phyloP scores from a whole-genome alignment of 139 green algal genomes.

The Chlorella sp. region DNA sequence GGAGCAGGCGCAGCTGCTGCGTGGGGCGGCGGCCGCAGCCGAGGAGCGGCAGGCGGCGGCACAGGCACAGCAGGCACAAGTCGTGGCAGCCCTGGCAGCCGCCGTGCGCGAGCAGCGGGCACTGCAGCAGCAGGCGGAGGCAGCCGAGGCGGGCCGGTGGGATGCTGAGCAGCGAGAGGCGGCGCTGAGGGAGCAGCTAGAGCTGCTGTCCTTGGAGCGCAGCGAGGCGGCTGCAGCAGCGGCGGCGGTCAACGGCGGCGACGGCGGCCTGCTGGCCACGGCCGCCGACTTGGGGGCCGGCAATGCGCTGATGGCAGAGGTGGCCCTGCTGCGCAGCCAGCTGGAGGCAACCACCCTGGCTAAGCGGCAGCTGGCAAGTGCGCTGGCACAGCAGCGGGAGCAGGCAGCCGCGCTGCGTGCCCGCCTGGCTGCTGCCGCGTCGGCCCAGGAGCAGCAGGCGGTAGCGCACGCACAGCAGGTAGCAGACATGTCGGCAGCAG shows the following conservation, averaged over 20 bases:
- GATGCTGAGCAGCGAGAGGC: conserved; percentile 5
- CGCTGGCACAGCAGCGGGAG: neutral
- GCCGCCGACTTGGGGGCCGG: conserved; percentile 18
- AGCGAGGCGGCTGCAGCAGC: conserved; percentile 8
- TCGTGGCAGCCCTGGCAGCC: neutral
- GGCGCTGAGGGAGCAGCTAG: conserved; percentile 8
- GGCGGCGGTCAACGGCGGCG: no score
- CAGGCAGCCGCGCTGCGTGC: neutral
- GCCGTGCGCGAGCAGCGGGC: conserved; percentile 5
- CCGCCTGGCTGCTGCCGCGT: neutral
- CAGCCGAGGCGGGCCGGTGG: neutral
- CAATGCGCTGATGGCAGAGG: conserved; percentile 18
- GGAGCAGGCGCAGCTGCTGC: conserved; percentile 11
- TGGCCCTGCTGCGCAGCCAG: conserved; percentile 12
- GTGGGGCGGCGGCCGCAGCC: neutral
- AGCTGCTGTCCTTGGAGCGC: conserved; percentile 17
- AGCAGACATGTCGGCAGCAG: neutral
- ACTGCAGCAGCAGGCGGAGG: neutral
- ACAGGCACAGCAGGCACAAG: neutral
- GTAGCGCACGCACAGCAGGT: neutral
- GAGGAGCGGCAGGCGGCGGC: conserved; percentile 7
- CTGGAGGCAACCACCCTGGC: neutral
- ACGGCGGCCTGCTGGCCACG: neutral
- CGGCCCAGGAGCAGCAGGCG: neutral
- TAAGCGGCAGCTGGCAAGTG: neutral